Evolutionary conservation across 177 flowering plant genomes (phyloP).

Genomic region (Vitis hybrid): DNA sequence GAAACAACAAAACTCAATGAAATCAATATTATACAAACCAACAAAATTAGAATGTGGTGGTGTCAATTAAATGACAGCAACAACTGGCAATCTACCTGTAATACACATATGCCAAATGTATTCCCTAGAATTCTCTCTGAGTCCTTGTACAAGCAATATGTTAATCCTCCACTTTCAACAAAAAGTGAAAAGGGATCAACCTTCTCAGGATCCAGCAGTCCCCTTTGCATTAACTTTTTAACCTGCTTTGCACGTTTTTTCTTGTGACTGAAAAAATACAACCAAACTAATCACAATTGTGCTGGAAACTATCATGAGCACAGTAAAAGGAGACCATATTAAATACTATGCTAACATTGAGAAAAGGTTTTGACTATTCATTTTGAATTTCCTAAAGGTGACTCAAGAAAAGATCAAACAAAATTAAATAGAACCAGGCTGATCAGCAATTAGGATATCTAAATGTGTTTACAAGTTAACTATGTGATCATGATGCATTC

Average conservation of each 20-base stretch:
- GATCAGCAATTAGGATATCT: no score
- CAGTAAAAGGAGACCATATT: no score
- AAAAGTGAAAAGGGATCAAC: slow-evolving; percentile 81
- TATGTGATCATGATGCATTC: no score
- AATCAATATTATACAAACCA: neutral
- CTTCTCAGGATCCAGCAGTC: slow-evolving; percentile 77
- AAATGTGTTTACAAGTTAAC: no score
- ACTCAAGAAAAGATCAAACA: no score
- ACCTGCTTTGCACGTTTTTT: slow-evolving; percentile 79
- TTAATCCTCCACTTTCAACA: slow-evolving; percentile 69
- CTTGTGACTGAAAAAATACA: slow-evolving; percentile 65
- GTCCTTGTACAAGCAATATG: slow-evolving; percentile 87
- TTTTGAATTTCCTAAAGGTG: no score
- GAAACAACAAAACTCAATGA: neutral
- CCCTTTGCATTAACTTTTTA: slow-evolving; percentile 65
- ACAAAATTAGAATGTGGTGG: neutral
- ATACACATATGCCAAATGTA: slow-evolving; percentile 94
- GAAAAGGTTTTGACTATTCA: no score
- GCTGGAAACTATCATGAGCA: neutral
- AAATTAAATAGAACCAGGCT: no score
- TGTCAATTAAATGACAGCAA: neutral
- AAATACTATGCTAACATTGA: no score
- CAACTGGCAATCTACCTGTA: slow-evolving; percentile 55
- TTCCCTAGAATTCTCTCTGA: slow-evolving; percentile 92
- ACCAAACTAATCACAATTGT: neutral